These are phyloP conservation scores for Pisolithus microcarpus DNA, from an alignment of 768 basidiomycete genomes.

Conservation along the genomic window DNA sequence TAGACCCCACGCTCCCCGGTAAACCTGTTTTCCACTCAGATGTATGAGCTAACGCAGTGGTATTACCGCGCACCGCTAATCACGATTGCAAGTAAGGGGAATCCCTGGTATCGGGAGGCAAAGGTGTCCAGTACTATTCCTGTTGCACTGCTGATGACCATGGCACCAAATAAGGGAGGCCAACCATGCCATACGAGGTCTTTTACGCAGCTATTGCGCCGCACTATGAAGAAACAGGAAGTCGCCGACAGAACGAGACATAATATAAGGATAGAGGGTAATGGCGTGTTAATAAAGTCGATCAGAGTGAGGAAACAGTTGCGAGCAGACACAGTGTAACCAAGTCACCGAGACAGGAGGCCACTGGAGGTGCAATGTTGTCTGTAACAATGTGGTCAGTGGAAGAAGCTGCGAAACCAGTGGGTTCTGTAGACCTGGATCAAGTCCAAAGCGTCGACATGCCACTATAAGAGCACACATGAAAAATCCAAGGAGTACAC, in stretches of 20 bases:
- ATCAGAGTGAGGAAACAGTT: conserved; percentile 66
- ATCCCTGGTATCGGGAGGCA: conserved; percentile 81
- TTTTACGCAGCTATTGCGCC: conserved; percentile 61
- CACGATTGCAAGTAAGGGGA: conserved; percentile 79
- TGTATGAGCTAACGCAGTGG: background rate
- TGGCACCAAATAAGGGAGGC: conserved; percentile 84
- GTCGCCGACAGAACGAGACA: conserved; percentile 43
- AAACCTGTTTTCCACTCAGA: conserved; percentile 42
- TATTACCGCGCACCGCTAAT: conserved; percentile 59
- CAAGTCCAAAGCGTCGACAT: conserved; percentile 65
- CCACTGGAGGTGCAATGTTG: conserved; percentile 93
- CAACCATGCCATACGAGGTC: conserved; percentile 80
- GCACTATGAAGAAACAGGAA: conserved; percentile 47
- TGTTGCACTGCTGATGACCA: conserved; percentile 80
- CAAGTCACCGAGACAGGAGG: conserved; percentile 88
- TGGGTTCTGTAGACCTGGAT: conserved; percentile 59
- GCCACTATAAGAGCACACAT: conserved; percentile 81
- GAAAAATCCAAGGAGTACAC: conserved; percentile 80
- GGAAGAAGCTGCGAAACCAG: background rate
- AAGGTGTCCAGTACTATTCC: conserved; percentile 90
- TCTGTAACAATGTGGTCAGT: conserved; percentile 38
- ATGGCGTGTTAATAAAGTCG: conserved; percentile 51
- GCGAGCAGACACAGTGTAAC: conserved; percentile 83
- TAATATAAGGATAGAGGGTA: conserved; percentile 52
- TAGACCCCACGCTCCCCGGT: conserved; percentile 84